Conservation (phyloP, 306 rosid species). For the Luffa aegyptiaca region DNA sequence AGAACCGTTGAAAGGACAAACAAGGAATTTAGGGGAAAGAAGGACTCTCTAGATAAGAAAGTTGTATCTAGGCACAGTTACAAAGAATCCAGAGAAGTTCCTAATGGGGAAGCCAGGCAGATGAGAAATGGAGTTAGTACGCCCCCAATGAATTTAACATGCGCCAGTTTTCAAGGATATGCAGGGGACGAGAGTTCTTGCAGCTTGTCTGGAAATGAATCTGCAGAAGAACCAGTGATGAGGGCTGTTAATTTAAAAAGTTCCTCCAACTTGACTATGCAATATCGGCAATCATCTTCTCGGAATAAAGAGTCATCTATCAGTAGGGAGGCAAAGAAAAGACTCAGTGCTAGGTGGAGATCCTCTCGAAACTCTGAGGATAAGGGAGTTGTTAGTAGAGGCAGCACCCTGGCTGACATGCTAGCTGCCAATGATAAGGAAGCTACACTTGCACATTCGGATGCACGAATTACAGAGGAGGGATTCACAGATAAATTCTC, state of each 20-base stretch:
- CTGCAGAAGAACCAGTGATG: constrained; percentile 42
- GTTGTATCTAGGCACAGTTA: constrained; percentile 41
- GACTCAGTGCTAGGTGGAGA: constrained; percentile 92
- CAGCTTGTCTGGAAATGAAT: constrained; percentile 59
- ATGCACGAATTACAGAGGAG: constrained; percentile 23
- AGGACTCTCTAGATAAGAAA: constrained; percentile 23
- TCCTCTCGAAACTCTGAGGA: constrained; percentile 57
- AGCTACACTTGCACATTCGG: constrained; percentile 18
- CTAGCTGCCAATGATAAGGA: constrained; percentile 65
- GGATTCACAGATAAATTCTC: constrained; percentile 28
- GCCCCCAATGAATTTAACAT: constrained; percentile 27
- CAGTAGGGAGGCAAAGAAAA: constrained; percentile 86
- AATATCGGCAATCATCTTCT: constrained; percentile 39
- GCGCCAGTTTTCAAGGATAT: constrained; percentile 48
- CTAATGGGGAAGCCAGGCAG: constrained; percentile 59
- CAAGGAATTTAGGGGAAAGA: constrained; percentile 23
- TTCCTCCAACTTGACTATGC: constrained; percentile 29
- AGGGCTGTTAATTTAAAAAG: constrained; percentile 28
- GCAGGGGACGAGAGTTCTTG: constrained; percentile 66
- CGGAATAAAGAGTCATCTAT: constrained; percentile 63
- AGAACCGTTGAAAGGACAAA: constrained; percentile 28
- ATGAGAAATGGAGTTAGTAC: constrained; percentile 43
- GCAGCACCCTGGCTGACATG: constrained; percentile 92
- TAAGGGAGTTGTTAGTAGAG: constrained; percentile 34
- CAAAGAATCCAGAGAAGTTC: constrained; percentile 64